Evolutionary conservation across 768 basidiomycete genomes (phyloP).

Genomic region (Calocera cornea): DNA sequence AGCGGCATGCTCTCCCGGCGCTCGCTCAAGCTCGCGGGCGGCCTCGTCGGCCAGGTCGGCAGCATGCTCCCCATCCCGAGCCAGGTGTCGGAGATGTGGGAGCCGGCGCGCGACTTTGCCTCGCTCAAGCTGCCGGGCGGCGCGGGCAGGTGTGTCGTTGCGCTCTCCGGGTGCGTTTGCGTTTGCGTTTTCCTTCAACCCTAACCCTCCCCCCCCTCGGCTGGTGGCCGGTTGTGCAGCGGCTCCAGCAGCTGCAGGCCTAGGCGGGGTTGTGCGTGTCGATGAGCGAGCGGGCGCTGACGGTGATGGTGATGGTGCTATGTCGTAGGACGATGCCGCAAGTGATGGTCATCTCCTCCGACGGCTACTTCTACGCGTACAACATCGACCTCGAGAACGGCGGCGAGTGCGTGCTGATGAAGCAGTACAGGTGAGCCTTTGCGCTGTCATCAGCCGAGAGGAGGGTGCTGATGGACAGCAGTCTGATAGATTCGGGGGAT

Average conservation of each 20-base stretch:
- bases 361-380: constrained; percentile 92
- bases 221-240: no score
- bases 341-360: constrained; percentile 91
- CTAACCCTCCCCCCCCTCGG: no score
- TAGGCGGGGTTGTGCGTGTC: no score
- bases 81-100: constrained; percentile 83
- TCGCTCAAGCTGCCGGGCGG: constrained; percentile 68
- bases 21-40: not conserved
- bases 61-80: constrained; percentile 44
- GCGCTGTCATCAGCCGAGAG: not conserved
- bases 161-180: constrained; percentile 62
- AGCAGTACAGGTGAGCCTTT: constrained; percentile 56
- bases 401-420: constrained; percentile 87
- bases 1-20: constrained; percentile 6
- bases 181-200: not conserved
- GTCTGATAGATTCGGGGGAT: constrained; percentile 13
- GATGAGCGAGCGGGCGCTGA: no score
- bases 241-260: no score
- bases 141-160: constrained; percentile 75
- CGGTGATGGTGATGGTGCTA: no score
- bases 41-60: not conserved
- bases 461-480: not conserved
- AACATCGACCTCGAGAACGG: constrained; percentile 92
- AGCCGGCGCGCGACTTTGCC: constrained; percentile 89
- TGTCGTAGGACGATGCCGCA: constrained; percentile 71